These are phyloP conservation scores for Eremochloa ophiuroides DNA, from an alignment of 176 grass and related monocot genomes.

Conservation along the genomic window DNA sequence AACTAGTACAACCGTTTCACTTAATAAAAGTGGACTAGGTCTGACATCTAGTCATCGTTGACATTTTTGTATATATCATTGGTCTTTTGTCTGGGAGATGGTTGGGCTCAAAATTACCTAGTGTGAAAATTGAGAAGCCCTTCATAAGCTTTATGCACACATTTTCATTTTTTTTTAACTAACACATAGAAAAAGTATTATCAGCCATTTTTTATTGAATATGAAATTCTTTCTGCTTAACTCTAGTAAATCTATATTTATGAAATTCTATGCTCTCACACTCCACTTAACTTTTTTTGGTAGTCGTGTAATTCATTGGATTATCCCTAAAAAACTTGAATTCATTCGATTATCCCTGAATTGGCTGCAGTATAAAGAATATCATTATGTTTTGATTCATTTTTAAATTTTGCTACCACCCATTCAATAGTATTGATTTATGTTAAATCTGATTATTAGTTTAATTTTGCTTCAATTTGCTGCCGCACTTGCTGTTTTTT, in stretches of 20 bases:
- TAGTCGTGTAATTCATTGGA: no score
- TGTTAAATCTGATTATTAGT: not conserved
- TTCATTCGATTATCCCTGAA: not conserved
- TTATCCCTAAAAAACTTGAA: no score
- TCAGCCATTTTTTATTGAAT: not conserved
- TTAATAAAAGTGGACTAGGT: not conserved
- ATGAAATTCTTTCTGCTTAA: not conserved
- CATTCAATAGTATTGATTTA: not conserved
- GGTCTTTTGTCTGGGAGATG: not conserved
- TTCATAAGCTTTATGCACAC: not conserved
- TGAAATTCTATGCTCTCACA: not conserved
- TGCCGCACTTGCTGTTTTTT: not conserved
- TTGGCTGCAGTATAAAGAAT: not conserved
- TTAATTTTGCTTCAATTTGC: not conserved
- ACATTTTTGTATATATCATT: not conserved
- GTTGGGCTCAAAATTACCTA: not conserved
- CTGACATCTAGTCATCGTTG: not conserved
- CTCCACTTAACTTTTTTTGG: not conserved
- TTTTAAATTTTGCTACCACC: not conserved
- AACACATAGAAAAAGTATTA: not conserved
- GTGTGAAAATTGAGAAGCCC: not conserved
- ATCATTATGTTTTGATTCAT: not conserved
- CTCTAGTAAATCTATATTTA: not conserved
- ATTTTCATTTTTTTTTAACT: not conserved
- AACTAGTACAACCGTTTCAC: not conserved